These are phyloP conservation scores for Penicillium hesseltinei DNA, from an alignment of 2,329 filamentous ascomycete species.

Conservation along the genomic window DNA sequence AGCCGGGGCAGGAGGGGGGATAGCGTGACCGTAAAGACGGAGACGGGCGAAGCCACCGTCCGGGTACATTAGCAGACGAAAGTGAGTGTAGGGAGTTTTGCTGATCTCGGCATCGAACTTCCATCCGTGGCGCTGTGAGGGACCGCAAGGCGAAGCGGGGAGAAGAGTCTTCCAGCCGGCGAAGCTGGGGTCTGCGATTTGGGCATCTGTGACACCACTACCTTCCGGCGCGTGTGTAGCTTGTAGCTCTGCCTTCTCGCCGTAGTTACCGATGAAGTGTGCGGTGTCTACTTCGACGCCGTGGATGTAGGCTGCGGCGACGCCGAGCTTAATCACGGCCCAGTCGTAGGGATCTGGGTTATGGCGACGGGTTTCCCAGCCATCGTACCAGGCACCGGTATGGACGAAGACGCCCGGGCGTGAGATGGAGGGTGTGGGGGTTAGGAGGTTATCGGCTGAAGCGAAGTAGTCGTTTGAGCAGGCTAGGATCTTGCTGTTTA, in stretches of 20 bases:
- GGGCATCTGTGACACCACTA: conserved; percentile 25
- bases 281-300: conserved; percentile 48
- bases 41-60: conserved; percentile 47
- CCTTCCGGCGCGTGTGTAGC: conserved; percentile 28
- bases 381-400: conserved; percentile 63
- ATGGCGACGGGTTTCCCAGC: conserved; percentile 63
- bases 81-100: conserved; percentile 40
- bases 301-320: conserved; percentile 41
- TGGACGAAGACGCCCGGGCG: conserved; percentile 59
- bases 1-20: conserved; percentile 30
- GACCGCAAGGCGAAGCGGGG: conserved; percentile 39
- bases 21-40: conserved; percentile 44
- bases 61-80: conserved; percentile 47
- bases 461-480: conserved; percentile 64
- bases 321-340: conserved; percentile 59
- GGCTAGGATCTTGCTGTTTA: conserved; percentile 56
- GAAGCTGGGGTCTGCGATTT: conserved; percentile 35
- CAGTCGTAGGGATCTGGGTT: conserved; percentile 59
- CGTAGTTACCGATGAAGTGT: conserved; percentile 48
- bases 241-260: conserved; percentile 43
- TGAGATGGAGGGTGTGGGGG: conserved; percentile 55
- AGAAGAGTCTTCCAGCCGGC: conserved; percentile 42
- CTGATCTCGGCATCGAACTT: conserved; percentile 27
- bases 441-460: conserved; percentile 58
- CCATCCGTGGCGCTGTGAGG: conserved; percentile 45